Percentiles rank a stretch among this genome's conserved stretches.
These are phyloP conservation scores for Microsporum ferrugineum DNA, from an alignment of 2,329 filamentous ascomycete genomes.

Conservation along the genomic window DNA sequence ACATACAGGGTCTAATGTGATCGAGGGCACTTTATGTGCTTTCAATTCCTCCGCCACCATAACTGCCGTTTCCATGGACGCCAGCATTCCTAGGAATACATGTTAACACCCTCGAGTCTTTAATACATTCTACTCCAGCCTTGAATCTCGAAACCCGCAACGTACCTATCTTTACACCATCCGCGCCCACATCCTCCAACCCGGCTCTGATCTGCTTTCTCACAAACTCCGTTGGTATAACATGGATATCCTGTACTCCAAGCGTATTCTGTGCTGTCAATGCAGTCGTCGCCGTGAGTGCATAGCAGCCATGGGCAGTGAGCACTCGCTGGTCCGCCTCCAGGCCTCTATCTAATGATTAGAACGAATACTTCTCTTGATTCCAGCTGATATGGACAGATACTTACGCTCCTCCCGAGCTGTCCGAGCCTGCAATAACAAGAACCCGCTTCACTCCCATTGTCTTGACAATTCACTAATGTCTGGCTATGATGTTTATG, in stretches of 20 bases:
- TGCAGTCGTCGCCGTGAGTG: conserved; percentile 89
- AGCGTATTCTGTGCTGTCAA: conserved; percentile 92
- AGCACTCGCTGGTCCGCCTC: conserved; percentile 95
- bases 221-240: conserved; percentile 67
- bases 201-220: conserved; percentile 75
- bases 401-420: conserved; percentile 76
- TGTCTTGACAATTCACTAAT: neutral
- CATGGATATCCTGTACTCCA: conserved; percentile 70
- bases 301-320: conserved; percentile 83
- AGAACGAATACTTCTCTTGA: neutral
- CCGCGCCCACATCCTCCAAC: conserved; percentile 70
- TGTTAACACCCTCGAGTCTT: conserved; percentile 2
- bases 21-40: conserved; percentile 44
- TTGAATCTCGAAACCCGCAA: too few species aligned
- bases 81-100: conserved; percentile 61
- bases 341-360: conserved; percentile 53
- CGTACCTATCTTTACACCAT: conserved; percentile 83
- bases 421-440: conserved; percentile 79
- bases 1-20: conserved; percentile 66
- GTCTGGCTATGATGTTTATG: too few species aligned
- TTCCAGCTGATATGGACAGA: conserved; percentile 6
- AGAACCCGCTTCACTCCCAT: conserved; percentile 49
- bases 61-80: conserved; percentile 57
- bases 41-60: conserved; percentile 55
- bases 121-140: too few species aligned